These are phyloP conservation scores for Ricinus communis DNA, from an alignment of 345 rosid genomes.

Conservation along the genomic window DNA sequence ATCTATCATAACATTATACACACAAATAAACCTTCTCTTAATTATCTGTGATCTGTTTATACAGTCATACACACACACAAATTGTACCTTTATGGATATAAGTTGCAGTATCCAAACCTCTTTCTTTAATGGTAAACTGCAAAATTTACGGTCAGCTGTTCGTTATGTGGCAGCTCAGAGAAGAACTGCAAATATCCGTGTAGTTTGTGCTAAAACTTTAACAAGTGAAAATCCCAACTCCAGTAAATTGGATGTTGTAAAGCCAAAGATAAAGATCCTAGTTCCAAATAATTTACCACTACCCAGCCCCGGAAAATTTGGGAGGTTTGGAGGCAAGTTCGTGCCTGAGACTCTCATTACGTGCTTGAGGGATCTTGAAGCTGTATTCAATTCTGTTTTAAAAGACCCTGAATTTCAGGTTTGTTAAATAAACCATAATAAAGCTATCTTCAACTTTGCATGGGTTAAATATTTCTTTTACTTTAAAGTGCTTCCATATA, in stretches of 20 bases:
- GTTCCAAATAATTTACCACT: background rate
- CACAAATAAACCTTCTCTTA: background rate
- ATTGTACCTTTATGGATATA: background rate
- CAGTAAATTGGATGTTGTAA: background rate
- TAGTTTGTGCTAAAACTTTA: conserved; percentile 2
- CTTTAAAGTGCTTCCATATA: no score
- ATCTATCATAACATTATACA: no score
- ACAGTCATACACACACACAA: background rate
- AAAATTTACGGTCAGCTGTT: background rate
- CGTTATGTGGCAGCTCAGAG: background rate
- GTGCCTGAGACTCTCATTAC: conserved; percentile 70
- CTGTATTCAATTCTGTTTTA: conserved; percentile 43
- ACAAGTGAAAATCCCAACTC: background rate
- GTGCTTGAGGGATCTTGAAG: conserved; percentile 56
- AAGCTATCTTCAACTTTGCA: no score
- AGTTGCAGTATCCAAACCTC: conserved; percentile 6
- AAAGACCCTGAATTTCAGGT: conserved; percentile 71
- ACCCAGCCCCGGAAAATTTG: conserved; percentile 44
- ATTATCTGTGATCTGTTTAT: background rate
- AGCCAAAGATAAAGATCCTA: background rate
- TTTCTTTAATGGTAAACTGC: background rate
- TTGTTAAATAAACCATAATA: no score
- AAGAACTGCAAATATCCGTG: conserved; percentile 1
- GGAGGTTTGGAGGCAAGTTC: conserved; percentile 74
- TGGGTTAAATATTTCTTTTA: no score